These are phyloP conservation scores for Camelina hispida DNA, from an alignment of 345 rosid genomes.

Conservation along the genomic window DNA sequence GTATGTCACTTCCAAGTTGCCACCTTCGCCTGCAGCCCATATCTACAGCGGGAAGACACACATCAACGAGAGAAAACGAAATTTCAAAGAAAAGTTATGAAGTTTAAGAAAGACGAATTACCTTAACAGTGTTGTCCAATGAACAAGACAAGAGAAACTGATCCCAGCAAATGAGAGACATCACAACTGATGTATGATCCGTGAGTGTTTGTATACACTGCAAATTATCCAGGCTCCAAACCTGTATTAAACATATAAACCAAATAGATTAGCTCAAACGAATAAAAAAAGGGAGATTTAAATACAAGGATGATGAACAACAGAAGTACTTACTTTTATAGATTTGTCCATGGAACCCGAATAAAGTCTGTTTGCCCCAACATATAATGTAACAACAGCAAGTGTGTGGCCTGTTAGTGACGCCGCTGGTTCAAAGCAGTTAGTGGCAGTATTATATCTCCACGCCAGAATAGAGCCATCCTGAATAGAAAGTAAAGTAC, in stretches of 20 bases:
- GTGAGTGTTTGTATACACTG: conserved; percentile 87
- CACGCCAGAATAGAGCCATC: conserved; percentile 87
- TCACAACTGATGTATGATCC: conserved; percentile 82
- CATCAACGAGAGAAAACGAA: not conserved
- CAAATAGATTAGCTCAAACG: conserved; percentile 23
- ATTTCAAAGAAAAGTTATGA: not conserved
- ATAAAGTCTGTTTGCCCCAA: conserved; percentile 90
- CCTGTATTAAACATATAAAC: conserved; percentile 48
- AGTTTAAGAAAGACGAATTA: conserved; percentile 28
- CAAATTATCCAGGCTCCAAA: conserved; percentile 89
- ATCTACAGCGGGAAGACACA: conserved; percentile 53
- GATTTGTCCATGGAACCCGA: conserved; percentile 97
- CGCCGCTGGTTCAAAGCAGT: conserved; percentile 83
- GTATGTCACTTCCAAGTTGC: conserved; percentile 88
- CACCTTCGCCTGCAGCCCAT: conserved; percentile 92
- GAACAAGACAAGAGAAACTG: conserved; percentile 97
- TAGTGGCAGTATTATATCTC: conserved; percentile 73
- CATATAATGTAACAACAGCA: conserved; percentile 86
- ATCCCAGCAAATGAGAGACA: conserved; percentile 99
- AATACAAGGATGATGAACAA: not conserved
- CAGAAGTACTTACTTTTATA: conserved; percentile 60
- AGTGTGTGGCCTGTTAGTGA: conserved; percentile 69
- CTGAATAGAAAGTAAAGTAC: conserved; percentile 48
- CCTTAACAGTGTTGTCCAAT: conserved; percentile 91
- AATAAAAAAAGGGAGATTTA: not conserved